Percentiles rank a stretch among this genome's conserved stretches.
Evolutionary conservation across 805 yeast genomes (phyloP).

Genomic region (Yarrowia sp.): DNA sequence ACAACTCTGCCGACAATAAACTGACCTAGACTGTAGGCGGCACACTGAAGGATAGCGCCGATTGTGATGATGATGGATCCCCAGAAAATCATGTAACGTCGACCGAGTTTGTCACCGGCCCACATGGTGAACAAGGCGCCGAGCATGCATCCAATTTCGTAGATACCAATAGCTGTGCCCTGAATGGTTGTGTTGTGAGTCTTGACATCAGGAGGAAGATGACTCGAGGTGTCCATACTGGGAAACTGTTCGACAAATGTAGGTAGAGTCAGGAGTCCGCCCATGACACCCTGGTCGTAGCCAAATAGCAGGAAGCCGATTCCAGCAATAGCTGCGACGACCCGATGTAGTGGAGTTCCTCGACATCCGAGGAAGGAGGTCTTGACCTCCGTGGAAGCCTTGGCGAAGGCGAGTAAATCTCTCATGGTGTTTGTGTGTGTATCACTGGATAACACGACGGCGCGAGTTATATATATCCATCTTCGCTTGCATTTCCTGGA

Average conservation of each 20-base stretch:
- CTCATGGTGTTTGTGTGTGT: background rate
- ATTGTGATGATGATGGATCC: conserved; percentile 57
- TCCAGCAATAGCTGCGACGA: conserved; percentile 32
- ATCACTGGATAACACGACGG: background rate
- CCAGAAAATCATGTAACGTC: conserved; percentile 57
- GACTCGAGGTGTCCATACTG: conserved; percentile 19
- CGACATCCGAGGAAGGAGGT: conserved; percentile 29
- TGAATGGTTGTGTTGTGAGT: conserved; percentile 11
- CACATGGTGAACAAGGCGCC: conserved; percentile 29
- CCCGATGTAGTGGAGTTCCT: conserved; percentile 29
- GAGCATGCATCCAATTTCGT: conserved; percentile 60
- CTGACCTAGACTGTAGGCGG: conserved; percentile 54
- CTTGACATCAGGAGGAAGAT: conserved; percentile 4
- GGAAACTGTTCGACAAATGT: conserved; percentile 32
- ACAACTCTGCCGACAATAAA: conserved; percentile 71
- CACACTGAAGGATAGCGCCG: conserved; percentile 64
- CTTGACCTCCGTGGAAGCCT: conserved; percentile 13
- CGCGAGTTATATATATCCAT: background rate
- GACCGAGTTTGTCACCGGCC: conserved; percentile 60
- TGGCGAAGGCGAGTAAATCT: background rate
- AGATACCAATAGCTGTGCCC: conserved; percentile 29
- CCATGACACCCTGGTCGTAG: conserved; percentile 75
- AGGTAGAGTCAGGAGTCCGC: conserved; percentile 65
- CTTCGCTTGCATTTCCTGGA: background rate
- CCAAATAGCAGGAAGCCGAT: conserved; percentile 53